Conservation (phyloP, 202 grass and related monocot species). For the Eragrostis tef region DNA sequence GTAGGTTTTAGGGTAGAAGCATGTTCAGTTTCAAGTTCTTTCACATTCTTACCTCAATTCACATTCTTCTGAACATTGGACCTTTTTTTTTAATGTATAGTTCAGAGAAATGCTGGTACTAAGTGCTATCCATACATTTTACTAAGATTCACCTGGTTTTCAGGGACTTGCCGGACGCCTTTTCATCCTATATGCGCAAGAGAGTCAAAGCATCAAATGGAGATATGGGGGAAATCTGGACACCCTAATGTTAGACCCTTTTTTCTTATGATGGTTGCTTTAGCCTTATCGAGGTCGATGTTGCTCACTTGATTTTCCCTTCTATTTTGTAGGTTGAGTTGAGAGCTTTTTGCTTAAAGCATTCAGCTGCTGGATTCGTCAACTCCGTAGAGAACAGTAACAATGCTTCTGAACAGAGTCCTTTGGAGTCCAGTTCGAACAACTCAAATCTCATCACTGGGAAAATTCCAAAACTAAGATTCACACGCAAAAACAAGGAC, state of each 20-base stretch:
- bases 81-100: not conserved
- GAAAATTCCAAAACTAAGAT: constrained; percentile 78
- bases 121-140: constrained; percentile 18
- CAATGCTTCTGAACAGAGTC: constrained; percentile 47
- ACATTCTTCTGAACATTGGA: not conserved
- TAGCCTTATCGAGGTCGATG: constrained; percentile 34
- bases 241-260: constrained; percentile 71
- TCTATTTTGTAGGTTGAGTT: constrained; percentile 73
- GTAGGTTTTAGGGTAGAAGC: constrained; percentile 29
- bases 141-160: constrained; percentile 34
- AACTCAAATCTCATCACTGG: constrained; percentile 44
- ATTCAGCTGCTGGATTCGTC: constrained; percentile 61
- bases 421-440: constrained; percentile 38
- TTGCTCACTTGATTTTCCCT: constrained; percentile 40
- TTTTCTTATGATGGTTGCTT: constrained; percentile 10
- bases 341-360: constrained; percentile 93
- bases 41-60: constrained; percentile 21
- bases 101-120: constrained; percentile 11
- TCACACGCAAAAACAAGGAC: constrained; percentile 88
- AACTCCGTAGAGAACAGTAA: constrained; percentile 44
- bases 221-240: constrained; percentile 94
- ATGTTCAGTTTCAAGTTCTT: constrained; percentile 26
- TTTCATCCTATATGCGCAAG: constrained; percentile 98
- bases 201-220: constrained; percentile 91
- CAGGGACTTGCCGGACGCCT: constrained; percentile 87